These are phyloP conservation scores for Lachancea sp. DNA, from an alignment of 805 yeast species.

Conservation along the genomic window DNA sequence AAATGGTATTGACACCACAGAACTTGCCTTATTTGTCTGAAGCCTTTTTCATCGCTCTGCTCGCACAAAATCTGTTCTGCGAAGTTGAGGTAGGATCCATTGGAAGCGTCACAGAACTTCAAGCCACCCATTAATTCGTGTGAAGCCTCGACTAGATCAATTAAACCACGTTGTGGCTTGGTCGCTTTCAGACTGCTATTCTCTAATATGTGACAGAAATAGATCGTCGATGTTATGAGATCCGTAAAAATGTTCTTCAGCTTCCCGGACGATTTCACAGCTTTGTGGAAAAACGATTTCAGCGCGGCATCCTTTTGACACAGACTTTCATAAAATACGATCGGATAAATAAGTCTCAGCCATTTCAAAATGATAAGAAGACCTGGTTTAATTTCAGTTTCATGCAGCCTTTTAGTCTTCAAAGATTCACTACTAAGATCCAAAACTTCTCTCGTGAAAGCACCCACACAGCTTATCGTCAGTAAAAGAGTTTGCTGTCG, in stretches of 20 bases:
- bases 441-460: conserved; percentile 38
- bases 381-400: conserved; percentile 1
- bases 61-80: conserved; percentile 48
- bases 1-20: conserved; percentile 75
- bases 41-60: conserved; percentile 42
- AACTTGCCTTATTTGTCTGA: conserved; percentile 68
- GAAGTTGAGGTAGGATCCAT: conserved; percentile 56
- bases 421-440: conserved; percentile 29
- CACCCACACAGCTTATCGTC: conserved; percentile 49
- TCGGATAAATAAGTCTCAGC: conserved; percentile 42
- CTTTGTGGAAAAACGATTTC: conserved; percentile 39
- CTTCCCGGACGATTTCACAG: conserved; percentile 38
- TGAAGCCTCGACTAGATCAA: conserved; percentile 42
- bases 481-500: conserved; percentile 42
- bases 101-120: conserved; percentile 58
- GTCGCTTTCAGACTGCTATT: background rate
- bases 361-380: conserved; percentile 24
- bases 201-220: background rate
- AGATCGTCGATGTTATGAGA: conserved; percentile 16
- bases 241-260: conserved; percentile 43
- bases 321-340: conserved; percentile 49
- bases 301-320: conserved; percentile 34
- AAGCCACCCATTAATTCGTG: conserved; percentile 72
- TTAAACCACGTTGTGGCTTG: conserved; percentile 29
- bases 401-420: background rate